A percentile compares a stretch with the other conserved stretches of the same genome.
phyloP scores from a whole-genome alignment of 306 rosid species.

The Comarum palustre region DNA sequence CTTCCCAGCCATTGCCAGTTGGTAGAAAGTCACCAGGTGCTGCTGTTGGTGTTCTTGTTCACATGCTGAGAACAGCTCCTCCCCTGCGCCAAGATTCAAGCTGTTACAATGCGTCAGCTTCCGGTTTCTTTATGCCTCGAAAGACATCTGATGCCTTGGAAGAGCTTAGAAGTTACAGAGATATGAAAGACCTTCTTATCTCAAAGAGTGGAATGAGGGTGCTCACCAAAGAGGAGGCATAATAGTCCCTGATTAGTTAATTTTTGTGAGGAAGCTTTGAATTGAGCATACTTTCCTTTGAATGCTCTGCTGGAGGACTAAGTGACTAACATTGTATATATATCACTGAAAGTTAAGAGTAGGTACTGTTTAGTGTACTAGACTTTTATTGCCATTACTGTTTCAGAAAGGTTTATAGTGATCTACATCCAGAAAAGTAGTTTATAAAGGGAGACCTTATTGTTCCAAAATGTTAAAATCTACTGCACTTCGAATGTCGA shows the following conservation, averaged over 20 bases:
- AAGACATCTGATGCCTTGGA: constrained; percentile 79
- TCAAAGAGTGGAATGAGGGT: constrained; percentile 30
- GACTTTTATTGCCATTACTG: neutral
- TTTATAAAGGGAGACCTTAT: no score
- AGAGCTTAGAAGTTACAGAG: constrained; percentile 75
- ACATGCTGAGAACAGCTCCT: constrained; percentile 72
- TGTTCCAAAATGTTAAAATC: no score
- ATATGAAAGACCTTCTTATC: constrained; percentile 67
- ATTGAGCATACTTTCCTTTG: neutral
- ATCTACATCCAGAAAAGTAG: neutral
- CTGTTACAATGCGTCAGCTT: constrained; percentile 42
- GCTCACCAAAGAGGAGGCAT: constrained; percentile 24
- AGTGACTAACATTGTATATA: constrained; percentile 19
- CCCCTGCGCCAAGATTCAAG: constrained; percentile 78
- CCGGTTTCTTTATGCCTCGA: constrained; percentile 49
- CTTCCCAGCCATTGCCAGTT: constrained; percentile 57
- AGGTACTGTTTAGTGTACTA: neutral
- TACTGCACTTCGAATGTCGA: neutral
- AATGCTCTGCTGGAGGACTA: constrained; percentile 1
- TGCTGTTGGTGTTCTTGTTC: constrained; percentile 77
- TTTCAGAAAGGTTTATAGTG: neutral
- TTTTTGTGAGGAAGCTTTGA: neutral
- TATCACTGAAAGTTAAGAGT: neutral
- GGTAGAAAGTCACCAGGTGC: constrained; percentile 73
- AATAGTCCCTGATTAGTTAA: neutral